Evolutionary conservation across 2,329 filamentous ascomycete genomes (phyloP).

Genomic region (Colletotrichum aenigma): DNA sequence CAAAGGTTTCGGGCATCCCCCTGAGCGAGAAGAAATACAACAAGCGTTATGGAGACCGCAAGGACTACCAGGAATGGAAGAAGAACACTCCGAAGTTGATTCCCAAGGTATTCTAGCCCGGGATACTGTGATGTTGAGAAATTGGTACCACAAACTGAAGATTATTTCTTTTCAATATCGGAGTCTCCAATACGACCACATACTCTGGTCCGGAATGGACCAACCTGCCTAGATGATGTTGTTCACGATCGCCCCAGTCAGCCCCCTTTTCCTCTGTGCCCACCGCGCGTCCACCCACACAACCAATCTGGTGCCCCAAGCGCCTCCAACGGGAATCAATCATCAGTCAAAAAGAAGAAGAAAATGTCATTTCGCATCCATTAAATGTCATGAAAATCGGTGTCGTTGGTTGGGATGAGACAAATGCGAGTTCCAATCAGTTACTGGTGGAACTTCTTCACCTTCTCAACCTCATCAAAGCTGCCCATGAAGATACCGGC

Average conservation of each 20-base stretch:
- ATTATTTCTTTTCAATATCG: background rate
- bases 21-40: slow-evolving; percentile 74
- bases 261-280: background rate
- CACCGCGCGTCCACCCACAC: background rate
- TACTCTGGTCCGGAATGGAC: background rate
- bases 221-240: background rate
- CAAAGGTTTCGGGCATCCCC: slow-evolving; percentile 68
- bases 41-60: slow-evolving; percentile 63
- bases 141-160: background rate
- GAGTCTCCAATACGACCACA: background rate
- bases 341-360: slow-evolving; percentile 10
- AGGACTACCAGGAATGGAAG: slow-evolving; percentile 74
- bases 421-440: background rate
- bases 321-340: slow-evolving; percentile 27
- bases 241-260: background rate
- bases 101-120: slow-evolving; percentile 55
- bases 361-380: background rate
- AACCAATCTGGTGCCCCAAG: background rate
- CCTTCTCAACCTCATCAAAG: slow-evolving; percentile 93
- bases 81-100: slow-evolving; percentile 68
- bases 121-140: background rate
- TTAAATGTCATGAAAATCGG: background rate
- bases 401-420: background rate
- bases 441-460: slow-evolving; percentile 79
- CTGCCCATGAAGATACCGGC: slow-evolving; percentile 97